A percentile compares a stretch with the other conserved stretches of the same genome.
Evolutionary conservation across 164 flowering plant species (phyloP).

Genomic region (Chimonanthus praecox): DNA sequence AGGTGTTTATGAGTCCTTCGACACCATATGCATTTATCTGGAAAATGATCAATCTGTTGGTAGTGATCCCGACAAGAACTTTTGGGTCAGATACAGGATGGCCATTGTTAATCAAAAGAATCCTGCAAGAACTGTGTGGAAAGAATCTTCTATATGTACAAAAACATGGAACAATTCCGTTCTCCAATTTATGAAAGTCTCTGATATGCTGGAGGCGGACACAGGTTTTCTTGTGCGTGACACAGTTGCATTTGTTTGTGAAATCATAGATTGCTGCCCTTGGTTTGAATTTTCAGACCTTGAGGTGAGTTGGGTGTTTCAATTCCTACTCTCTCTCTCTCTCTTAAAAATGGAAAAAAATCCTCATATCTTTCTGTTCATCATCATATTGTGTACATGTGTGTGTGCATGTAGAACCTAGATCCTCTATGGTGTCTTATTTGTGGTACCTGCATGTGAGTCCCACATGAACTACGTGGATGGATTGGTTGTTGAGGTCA

Average conservation of each 20-base stretch:
- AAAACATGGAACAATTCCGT: slow-evolving; percentile 99
- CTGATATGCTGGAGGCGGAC: slow-evolving; percentile 97
- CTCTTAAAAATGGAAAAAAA: background rate
- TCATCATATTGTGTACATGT: no score
- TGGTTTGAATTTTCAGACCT: slow-evolving; percentile 98
- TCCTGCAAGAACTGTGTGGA: slow-evolving; percentile 89
- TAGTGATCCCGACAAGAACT: slow-evolving; percentile 87
- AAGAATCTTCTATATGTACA: slow-evolving; percentile 96
- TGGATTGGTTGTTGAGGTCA: no score
- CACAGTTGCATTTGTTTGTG: slow-evolving; percentile 94
- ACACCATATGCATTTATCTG: slow-evolving; percentile 90
- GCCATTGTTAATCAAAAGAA: slow-evolving; percentile 90
- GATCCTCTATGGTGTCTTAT: no score
- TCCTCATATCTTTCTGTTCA: no score
- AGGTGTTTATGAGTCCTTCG: slow-evolving; percentile 94
- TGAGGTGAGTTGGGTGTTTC: slow-evolving; percentile 53
- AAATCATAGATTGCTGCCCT: slow-evolving; percentile 96
- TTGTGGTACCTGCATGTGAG: no score
- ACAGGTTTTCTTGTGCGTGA: slow-evolving; percentile 96
- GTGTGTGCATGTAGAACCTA: no score
- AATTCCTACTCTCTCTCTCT: background rate
- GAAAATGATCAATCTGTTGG: slow-evolving; percentile 97
- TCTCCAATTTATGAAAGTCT: slow-evolving; percentile 97
- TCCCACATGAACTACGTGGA: no score
- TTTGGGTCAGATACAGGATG: slow-evolving; percentile 96